Evolutionary conservation across 2,329 filamentous ascomycete genomes (phyloP), one percentile per base, ranked within the genome.

Genomic region (Fusarium sp.): DNA sequence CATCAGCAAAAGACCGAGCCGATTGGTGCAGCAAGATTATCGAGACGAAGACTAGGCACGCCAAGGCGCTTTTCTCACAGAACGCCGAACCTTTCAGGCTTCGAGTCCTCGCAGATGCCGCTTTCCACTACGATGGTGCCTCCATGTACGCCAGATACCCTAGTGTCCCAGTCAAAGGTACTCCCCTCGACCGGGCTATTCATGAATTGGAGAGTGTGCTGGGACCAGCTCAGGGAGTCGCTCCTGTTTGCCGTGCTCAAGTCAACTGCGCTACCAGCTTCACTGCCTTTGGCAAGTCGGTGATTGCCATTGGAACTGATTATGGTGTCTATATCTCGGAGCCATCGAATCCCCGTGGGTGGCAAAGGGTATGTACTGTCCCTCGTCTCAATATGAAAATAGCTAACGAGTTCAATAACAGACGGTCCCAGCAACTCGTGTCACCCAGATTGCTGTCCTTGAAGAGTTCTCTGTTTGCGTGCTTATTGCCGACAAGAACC

Each of bases 211-310:
- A 98, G 78, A 86, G 89, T 70, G 85, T 89, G 19, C 94, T 93
- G 76, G 92, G 92, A 3, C 80, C 87, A 4, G 87, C 88, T 32
- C 87, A 90, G 33, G 86, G 92, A 6, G 92, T 94, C 13, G 83
- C 87, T 5, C 90, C 93, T 4, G 89, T 98, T 6, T 97, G 93
- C 75, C 87, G 93, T 73, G 92, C 95, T 32, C 86, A 89, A 52
- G 94, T 99, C 69, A 96, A 99, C 76, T 99, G 96, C 77, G 93
- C 96, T 1, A 95, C 95, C 4, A 91, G 93, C 0, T 99, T 99
- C 79, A 90, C 89, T 28, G 91, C 92, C 1, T 92, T 90, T 75
- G 93, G 93, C 28, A 95, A 91, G 77, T 88, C 92, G 46, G 92
- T 97, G 86, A 90, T 97, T 71, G 96, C 95, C 13, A 92, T 99